These are phyloP conservation scores for Solanum appendiculatum DNA, from an alignment of 257 asterid genomes.

Conservation along the genomic window DNA sequence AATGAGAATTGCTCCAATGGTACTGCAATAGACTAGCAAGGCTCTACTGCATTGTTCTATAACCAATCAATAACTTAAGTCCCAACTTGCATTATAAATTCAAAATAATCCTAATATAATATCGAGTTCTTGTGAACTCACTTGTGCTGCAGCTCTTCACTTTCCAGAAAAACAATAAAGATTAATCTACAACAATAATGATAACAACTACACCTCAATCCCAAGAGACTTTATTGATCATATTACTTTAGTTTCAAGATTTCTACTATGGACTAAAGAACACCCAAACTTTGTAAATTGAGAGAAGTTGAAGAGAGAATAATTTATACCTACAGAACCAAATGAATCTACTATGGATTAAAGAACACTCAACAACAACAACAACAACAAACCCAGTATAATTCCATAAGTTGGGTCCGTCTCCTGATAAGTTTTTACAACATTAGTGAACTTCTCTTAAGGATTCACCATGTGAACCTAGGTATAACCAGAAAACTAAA, in stretches of 20 bases:
- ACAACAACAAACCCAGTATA: neutral
- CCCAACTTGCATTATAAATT: neutral
- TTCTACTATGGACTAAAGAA: neutral
- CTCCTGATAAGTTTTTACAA: neutral
- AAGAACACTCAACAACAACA: neutral
- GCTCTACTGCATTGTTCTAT: neutral
- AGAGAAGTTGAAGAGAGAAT: neutral
- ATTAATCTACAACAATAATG: neutral
- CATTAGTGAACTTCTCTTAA: neutral
- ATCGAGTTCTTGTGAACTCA: neutral
- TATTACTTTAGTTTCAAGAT: neutral
- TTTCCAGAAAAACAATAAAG: neutral
- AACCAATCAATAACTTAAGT: neutral
- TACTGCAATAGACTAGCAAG: neutral
- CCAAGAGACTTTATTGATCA: neutral
- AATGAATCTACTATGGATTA: neutral
- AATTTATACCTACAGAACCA: neutral
- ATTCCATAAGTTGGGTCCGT: neutral
- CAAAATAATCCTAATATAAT: neutral
- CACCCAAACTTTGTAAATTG: neutral
- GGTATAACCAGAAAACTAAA: too few species aligned
- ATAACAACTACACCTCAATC: neutral
- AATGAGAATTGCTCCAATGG: neutral
- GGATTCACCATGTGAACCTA: neutral
- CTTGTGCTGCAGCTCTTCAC: neutral